phyloP scores from a whole-genome alignment of 257 asterid genomes.

The Dorcoceras hygrometricum region DNA sequence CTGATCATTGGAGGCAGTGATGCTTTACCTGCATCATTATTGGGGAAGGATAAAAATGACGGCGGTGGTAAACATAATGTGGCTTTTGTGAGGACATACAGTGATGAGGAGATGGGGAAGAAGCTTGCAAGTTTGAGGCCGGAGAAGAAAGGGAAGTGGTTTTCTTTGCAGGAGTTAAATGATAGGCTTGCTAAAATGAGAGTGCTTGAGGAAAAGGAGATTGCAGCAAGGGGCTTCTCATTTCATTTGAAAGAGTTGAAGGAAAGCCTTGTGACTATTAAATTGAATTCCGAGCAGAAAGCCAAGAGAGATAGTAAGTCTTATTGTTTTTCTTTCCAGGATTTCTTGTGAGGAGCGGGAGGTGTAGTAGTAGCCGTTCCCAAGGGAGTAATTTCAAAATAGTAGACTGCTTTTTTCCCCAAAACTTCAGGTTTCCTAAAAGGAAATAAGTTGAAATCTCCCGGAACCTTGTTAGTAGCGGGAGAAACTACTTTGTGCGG shows the following conservation, averaged over 20 bases:
- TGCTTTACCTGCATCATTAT: conserved; percentile 6
- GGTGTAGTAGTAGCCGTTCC: background rate
- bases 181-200: conserved; percentile 52
- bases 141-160: conserved; percentile 56
- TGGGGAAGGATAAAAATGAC: conserved; percentile 24
- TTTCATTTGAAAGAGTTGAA: background rate
- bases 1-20: conserved; percentile 22
- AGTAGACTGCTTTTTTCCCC: too few relatives aligned
- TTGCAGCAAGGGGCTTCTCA: background rate
- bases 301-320: conserved; percentile 24
- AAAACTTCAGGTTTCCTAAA: conserved; percentile 6
- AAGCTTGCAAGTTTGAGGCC: conserved; percentile 62
- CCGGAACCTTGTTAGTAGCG: conserved; percentile 4
- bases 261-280: conserved; percentile 7
- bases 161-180: conserved; percentile 65
- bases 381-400: background rate
- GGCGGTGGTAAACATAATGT: background rate
- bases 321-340: background rate
- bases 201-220: conserved; percentile 36
- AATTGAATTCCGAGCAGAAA: background rate
- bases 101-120: conserved; percentile 47
- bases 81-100: conserved; percentile 24
- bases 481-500: background rate
- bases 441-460: background rate
- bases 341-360: background rate